A percentile compares a stretch with the other conserved stretches of the same genome.
phyloP scores from a whole-genome alignment of 2,329 filamentous ascomycete species.

The Cordyceps pruinosa region DNA sequence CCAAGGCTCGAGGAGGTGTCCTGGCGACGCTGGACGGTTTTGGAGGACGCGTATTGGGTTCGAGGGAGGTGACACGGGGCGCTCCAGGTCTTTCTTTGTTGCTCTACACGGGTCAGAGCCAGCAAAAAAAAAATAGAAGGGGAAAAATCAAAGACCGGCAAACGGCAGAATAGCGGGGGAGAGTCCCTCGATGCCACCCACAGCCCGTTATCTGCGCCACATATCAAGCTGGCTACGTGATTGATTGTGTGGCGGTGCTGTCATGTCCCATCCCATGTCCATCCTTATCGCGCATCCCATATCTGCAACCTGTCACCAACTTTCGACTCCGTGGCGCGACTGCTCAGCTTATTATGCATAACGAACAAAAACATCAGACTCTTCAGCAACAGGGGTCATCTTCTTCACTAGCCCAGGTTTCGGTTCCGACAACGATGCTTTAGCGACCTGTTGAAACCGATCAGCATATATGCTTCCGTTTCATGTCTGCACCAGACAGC shows the following conservation, averaged over 20 bases:
- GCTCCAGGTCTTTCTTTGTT: neutral
- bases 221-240: too few species aligned
- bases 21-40: too few species aligned
- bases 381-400: neutral
- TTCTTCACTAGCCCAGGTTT: neutral
- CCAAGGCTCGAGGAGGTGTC: conserved; percentile 5
- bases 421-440: neutral
- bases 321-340: too few species aligned
- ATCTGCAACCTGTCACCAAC: too few species aligned
- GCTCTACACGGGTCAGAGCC: neutral
- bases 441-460: neutral
- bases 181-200: neutral
- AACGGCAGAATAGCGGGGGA: neutral
- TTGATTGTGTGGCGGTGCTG: neutral
- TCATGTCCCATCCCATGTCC: neutral
- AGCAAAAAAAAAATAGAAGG: neutral
- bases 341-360: neutral
- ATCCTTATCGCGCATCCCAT: too few species aligned
- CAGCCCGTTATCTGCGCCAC: neutral
- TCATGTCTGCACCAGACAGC: neutral
- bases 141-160: neutral
- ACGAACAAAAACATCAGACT: neutral
- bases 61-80: neutral
- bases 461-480: neutral
- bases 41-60: neutral